Evolutionary conservation across 192 early-diverging fungal genomes (phyloP), one percentile per base, ranked within the genome.

Genomic region (Coemansia aciculifera): DNA sequence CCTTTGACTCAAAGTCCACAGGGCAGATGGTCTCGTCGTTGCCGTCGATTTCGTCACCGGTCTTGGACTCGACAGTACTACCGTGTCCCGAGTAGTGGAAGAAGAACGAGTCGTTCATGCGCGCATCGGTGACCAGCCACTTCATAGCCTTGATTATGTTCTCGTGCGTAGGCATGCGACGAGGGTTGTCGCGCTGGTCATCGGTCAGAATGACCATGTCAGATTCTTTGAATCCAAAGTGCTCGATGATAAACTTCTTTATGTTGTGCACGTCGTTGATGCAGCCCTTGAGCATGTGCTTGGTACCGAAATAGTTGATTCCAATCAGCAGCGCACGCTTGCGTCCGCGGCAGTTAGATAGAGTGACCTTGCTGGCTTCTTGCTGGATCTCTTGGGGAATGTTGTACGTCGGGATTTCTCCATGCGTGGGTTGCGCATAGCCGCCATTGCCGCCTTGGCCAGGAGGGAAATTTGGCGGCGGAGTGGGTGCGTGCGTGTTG

Each of bases 321-420:
- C 96, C 96, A 65, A 98, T 90, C 42, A 98, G 85, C 23, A 98
- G 79, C 9, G 94, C 95, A 19, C 88, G 86, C 78, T 92, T 91
- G 49, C 89, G 85, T 19, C 91, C 91, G 39, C 60, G 70, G 59
- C 76, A 83, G 72, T 85, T 79, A 29, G 84, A 85, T 27, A 79
- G 72, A 12, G 64, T 63, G 44, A 85, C 75, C 57, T 73, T 54
- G 64, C 73, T 72, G 32, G 76, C 79, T 24, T 83, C 72, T 60
- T 85, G 80, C 68, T 85, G 81, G 17, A 85, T 59, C 46, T 75
- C 71, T 37, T 75, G 73, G 0, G 81, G 76, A 24, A 83, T 78
- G 63, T 72, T 74, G 73, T 83, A 83, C 31, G 40, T 60, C 15
- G 81, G 76, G 19, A 83, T 83, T n/a, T 64, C 64, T 2, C 81